Evolutionary conservation across 306 rosid species (phyloP).

Genomic region (Acacia acuminata): DNA sequence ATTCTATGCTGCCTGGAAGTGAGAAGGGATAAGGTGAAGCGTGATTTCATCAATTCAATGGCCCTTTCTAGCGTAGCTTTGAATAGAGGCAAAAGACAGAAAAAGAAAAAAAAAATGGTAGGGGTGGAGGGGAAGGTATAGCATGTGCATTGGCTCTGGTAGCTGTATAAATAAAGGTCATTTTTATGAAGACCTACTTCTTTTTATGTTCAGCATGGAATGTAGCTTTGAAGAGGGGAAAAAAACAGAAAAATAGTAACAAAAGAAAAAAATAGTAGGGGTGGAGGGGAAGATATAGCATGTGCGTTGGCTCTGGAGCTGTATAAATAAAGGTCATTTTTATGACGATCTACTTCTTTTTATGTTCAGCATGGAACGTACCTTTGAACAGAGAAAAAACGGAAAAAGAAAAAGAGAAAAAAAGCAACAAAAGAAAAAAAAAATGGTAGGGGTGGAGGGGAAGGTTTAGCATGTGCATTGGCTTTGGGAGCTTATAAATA

Average conservation of each 20-base stretch:
- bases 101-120: neutral
- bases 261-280: neutral
- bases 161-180: constrained; percentile 49
- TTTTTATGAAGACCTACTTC: constrained; percentile 1
- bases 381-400: too few relatives aligned
- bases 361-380: constrained; percentile 15
- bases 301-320: constrained; percentile 48
- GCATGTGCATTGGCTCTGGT: constrained; percentile 39
- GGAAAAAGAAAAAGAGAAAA: too few relatives aligned
- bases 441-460: neutral
- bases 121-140: neutral
- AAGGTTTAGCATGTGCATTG: constrained; percentile 27
- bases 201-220: constrained; percentile 12
- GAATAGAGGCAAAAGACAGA: neutral
- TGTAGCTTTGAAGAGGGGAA: neutral
- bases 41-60: constrained; percentile 46
- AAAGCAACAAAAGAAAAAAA: neutral
- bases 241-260: neutral
- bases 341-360: neutral
- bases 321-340: constrained; percentile 41
- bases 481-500: constrained; percentile 49
- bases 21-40: constrained; percentile 56
- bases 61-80: constrained; percentile 43
- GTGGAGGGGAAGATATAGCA: neutral
- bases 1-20: constrained; percentile 48